Evolutionary conservation across 768 basidiomycete genomes (phyloP), one percentile per base, ranked within the genome.

Genomic region (Brasilioporus rufonigricans): DNA sequence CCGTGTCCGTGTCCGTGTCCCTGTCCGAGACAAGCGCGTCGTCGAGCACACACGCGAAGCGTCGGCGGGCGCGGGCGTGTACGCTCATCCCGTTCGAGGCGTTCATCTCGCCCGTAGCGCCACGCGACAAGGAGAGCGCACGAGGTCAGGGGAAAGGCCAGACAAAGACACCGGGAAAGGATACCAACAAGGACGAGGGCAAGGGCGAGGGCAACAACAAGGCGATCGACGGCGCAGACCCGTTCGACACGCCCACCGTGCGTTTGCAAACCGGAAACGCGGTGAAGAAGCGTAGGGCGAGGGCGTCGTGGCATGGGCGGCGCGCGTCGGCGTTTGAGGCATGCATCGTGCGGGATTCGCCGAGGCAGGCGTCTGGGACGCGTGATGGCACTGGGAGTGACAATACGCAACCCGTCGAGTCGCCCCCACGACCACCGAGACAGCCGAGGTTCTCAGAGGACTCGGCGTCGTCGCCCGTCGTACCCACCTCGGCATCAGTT

Each of bases 11-110:
- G n/a, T n/a, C n/a, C n/a, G n/a, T n/a, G n/a, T n/a, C n/a, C n/a
- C n/a, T n/a, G n/a, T 44, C 52, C 7, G 33, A 46, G 27, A 43
- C 35, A 16, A 26, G 36, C 4, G 14, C 35, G 16, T 40, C 45
- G 10, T 52, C 33, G 8, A 50, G 36, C 1, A 39, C 24, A 8
- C 43, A 18, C 9, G 35, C 52, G 23, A 50, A 29, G 47, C 48
- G 50, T 24, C 57, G 32, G 21, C 38, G 41, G 5, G 4, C 13
- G 21, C 50, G 10, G n/a, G n/a, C n/a, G n/a, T n/a, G n/a, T n/a
- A n/a, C n/a, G n/a, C n/a, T n/a, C n/a, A n/a, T n/a, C 53, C 61
- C 8, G 16, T 69, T 68, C 11, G 55, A 62, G 29, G 59, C 50
- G 7, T 69, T 65, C 43, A 67, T 68, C 11, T 69, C 67, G 16